Conservation (phyloP, 2,329 filamentous ascomycete species). For the Epichloe bromicola region DNA sequence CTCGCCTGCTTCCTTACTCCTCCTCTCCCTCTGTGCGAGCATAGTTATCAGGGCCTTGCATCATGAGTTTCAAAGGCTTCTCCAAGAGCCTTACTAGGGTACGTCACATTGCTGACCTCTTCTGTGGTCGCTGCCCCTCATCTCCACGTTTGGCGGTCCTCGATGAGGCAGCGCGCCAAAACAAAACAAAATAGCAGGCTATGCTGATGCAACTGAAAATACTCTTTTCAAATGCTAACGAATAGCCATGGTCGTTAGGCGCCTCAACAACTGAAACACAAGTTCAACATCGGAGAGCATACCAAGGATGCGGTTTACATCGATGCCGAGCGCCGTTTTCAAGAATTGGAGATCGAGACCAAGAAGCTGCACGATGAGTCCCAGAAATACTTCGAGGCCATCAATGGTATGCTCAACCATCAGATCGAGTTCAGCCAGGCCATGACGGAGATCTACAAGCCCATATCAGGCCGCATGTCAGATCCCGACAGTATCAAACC, state of each 20-base stretch:
- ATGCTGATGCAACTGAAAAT: not conserved
- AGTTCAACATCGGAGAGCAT: constrained; percentile 90
- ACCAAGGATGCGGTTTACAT: constrained; percentile 92
- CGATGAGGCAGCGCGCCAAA: not conserved
- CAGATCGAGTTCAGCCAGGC: constrained; percentile 98
- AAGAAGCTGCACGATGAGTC: constrained; percentile 96
- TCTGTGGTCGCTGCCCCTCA: constrained; percentile 18
- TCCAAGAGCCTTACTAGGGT: constrained; percentile 81
- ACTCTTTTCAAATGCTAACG: constrained; percentile 1
- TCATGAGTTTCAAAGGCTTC: constrained; percentile 96
- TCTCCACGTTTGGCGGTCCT: constrained; percentile 5
- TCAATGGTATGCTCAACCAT: constrained; percentile 94
- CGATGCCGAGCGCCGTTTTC: constrained; percentile 85
- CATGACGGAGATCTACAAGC: constrained; percentile 94
- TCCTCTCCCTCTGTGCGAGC: not conserved
- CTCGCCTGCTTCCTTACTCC: not conserved
- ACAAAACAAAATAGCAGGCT: not conserved
- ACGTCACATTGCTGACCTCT: constrained; percentile 20
- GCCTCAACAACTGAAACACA: constrained; percentile 81
- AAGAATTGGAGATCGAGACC: constrained; percentile 88
- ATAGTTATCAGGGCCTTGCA: constrained; percentile 6
- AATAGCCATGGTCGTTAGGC: constrained; percentile 35
- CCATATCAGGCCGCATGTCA: constrained; percentile 89
- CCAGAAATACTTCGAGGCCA: constrained; percentile 92
- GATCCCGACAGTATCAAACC: constrained; percentile 73